phyloP scores from a whole-genome alignment of 371 early-diverging fungal genomes.

The Mucor irregularis region DNA sequence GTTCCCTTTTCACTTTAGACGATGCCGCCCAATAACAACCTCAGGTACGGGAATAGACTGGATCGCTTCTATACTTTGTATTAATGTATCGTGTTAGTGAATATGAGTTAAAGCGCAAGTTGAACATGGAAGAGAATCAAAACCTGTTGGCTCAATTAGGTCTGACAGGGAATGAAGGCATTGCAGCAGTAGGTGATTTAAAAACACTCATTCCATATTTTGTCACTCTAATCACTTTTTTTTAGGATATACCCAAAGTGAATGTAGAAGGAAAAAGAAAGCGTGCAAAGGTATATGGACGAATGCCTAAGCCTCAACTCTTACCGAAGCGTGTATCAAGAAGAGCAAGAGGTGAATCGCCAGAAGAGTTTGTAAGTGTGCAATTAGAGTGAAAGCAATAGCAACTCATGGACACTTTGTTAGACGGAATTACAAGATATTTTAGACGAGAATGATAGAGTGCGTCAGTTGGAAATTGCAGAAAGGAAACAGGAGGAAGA shows the following conservation, averaged over 20 bases:
- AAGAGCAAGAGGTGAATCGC: slow-evolving; percentile 40
- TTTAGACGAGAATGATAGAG: slow-evolving; percentile 39
- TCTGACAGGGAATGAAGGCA: not conserved
- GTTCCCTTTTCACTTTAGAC: too few relatives aligned
- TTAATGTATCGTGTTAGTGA: slow-evolving; percentile 28
- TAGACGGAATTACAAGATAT: slow-evolving; percentile 36
- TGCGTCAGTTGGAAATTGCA: slow-evolving; percentile 19
- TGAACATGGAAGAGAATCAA: slow-evolving; percentile 44
- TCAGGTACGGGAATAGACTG: too few relatives aligned
- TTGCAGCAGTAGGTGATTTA: slow-evolving; percentile 8
- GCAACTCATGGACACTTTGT: not conserved
- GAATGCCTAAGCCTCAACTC: not conserved
- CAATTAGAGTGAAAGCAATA: not conserved
- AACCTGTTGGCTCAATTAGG: slow-evolving; percentile 40
- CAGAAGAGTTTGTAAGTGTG: slow-evolving; percentile 38
- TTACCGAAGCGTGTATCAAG: slow-evolving; percentile 31
- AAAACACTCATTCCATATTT: not conserved
- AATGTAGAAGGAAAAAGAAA: slow-evolving; percentile 12
- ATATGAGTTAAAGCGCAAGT: slow-evolving; percentile 41
- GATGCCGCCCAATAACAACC: too few relatives aligned
- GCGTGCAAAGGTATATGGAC: not conserved
- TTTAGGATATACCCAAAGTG: slow-evolving; percentile 14
- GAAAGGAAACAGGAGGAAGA: not conserved
- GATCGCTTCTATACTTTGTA: too few relatives aligned
- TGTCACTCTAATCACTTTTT: not conserved